A percentile compares a stretch with the other conserved stretches of the same genome.
Conservation (phyloP, 768 basidiomycete genomes). For the Glaciozyma antarctica region DNA sequence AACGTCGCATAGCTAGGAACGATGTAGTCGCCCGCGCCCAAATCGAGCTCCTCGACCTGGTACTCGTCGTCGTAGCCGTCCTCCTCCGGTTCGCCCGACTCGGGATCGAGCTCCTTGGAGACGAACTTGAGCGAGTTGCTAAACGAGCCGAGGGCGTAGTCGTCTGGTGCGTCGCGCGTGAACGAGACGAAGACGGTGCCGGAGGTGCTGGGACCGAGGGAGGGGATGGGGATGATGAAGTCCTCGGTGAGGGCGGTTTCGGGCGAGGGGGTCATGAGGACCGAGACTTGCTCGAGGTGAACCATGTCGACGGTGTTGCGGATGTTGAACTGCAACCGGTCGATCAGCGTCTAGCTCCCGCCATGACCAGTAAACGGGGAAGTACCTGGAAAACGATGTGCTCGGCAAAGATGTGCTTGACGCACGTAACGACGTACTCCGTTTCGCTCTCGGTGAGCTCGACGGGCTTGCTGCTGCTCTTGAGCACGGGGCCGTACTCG, state of each 20-base stretch:
- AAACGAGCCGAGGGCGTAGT: conserved; percentile 76
- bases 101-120: conserved; percentile 94
- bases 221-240: conserved; percentile 78
- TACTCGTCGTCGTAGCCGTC: conserved; percentile 99
- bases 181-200: conserved; percentile 87
- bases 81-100: conserved; percentile 88
- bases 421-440: conserved; percentile 91
- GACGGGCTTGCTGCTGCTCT: conserved; percentile 66
- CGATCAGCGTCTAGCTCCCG: background rate
- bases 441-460: conserved; percentile 94
- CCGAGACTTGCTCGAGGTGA: conserved; percentile 84
- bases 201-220: conserved; percentile 63
- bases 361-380: background rate
- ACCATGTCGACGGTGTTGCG: conserved; percentile 95
- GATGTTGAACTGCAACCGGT: conserved; percentile 68
- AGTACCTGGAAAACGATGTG: conserved; percentile 91
- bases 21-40: conserved; percentile 90
- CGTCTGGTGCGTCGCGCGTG: conserved; percentile 65
- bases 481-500: conserved; percentile 73
- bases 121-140: conserved; percentile 84
- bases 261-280: conserved; percentile 75
- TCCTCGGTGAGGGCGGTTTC: conserved; percentile 75
- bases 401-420: conserved; percentile 93
- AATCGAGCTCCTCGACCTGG: conserved; percentile 88
- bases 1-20: conserved; percentile 90